Conservation (phyloP, 2,329 filamentous ascomycete genomes). For the Fusarium sacchari region DNA sequence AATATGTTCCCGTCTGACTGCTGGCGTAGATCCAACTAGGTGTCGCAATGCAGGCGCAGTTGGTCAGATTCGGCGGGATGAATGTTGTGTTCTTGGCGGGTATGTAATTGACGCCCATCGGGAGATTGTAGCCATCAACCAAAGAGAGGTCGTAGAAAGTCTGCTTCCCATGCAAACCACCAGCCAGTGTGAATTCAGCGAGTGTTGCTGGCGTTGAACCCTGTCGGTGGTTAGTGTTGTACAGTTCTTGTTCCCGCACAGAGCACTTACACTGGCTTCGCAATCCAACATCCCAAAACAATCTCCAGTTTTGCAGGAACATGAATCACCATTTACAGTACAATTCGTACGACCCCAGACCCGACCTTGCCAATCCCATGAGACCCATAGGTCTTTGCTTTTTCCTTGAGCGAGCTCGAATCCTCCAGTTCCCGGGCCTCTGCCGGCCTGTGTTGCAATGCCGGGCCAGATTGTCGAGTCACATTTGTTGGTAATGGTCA, state of each 20-base stretch:
- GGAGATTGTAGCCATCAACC: slow-evolving; percentile 86
- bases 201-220: slow-evolving; percentile 79
- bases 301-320: slow-evolving; percentile 79
- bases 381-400: slow-evolving; percentile 71
- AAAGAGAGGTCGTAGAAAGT: slow-evolving; percentile 87
- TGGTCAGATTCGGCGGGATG: slow-evolving; percentile 80
- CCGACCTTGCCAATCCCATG: slow-evolving; percentile 80
- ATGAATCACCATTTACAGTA: slow-evolving; percentile 74
- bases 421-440: slow-evolving; percentile 72
- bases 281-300: slow-evolving; percentile 78
- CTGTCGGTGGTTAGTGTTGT: slow-evolving; percentile 52
- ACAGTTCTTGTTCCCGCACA: neutral
- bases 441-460: slow-evolving; percentile 77
- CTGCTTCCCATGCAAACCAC: slow-evolving; percentile 67
- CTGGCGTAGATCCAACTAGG: slow-evolving; percentile 67
- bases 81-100: slow-evolving; percentile 70
- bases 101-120: slow-evolving; percentile 70
- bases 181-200: slow-evolving; percentile 81
- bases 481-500: slow-evolving; percentile 79
- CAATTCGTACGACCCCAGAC: slow-evolving; percentile 89
- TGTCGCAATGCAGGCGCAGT: slow-evolving; percentile 80
- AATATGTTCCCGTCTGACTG: slow-evolving; percentile 64
- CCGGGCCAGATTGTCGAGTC: slow-evolving; percentile 78
- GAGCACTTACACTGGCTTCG: slow-evolving; percentile 68
- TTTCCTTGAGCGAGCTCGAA: slow-evolving; percentile 72